Base-by-base conservation (phyloP, 2,329 filamentous ascomycete species). In the Curvularia sp. region DNA sequence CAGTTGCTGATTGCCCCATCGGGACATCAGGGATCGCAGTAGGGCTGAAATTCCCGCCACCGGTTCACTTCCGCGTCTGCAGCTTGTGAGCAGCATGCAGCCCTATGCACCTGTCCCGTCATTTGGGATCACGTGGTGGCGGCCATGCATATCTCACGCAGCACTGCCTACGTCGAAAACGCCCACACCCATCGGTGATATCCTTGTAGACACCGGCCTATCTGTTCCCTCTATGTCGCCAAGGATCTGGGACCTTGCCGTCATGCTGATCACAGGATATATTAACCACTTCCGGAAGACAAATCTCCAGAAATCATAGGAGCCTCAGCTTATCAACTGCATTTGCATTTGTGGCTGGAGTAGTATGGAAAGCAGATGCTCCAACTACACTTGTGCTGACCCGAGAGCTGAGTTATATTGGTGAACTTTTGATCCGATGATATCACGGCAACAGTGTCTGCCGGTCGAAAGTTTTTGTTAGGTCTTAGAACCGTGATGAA, bases 31-130 rank as follows among this genome's bases (percentile, higher is more conserved):
- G 50, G 61, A 49, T 58, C 59, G 54, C 55, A 43, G 57, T 46
- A 60, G 53, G 53, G 55, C 51, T 54, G 36, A 43, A 38, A 38
- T 23, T 43, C 41, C 21, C 51, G 41, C 55, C 57, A 57, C 43
- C 51, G 51, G 57, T 52, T 56, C 53, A 49, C 61, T 48, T 59
- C 49, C 55, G 52, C 58, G 49, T 53, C 47, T 59, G 64, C 64
- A 67, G 71, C 71, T 75, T 61, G 64, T 67, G 49, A 38, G 57
- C 46, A 50, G 64, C 61, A 58, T 75, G 72, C 72, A 75, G 71
- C 72, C 71, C 69, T 74, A 74, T 71, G 71, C 70, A 64, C 54
- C 54, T 23, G 53, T 65, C 69, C 72, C 69, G 71, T 62, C 64
- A 68, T 55, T 56, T 59, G 54, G 57, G 43, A 54, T 63, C 70